These are phyloP conservation scores for Claviceps sp. DNA, from an alignment of 2,329 filamentous ascomycete genomes.

Conservation along the genomic window DNA sequence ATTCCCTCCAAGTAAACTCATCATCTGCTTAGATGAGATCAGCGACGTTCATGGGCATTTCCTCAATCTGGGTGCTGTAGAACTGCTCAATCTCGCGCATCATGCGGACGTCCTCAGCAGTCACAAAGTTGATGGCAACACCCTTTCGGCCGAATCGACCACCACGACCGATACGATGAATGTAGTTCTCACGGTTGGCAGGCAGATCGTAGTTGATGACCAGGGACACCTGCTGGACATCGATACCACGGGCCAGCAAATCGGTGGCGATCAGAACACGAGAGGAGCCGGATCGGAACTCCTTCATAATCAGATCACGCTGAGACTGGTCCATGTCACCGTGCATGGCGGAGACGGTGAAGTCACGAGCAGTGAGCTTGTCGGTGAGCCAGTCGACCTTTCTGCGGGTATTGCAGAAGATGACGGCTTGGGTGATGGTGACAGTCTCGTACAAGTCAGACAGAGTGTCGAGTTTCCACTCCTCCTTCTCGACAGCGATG, in stretches of 20 bases:
- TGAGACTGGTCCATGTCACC: constrained; percentile 97
- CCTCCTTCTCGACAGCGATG: constrained; percentile 99
- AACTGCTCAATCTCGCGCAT: constrained; percentile 99
- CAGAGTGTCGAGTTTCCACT: constrained; percentile 99
- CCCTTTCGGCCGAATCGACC: constrained; percentile 99
- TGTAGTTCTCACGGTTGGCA: constrained; percentile 99
- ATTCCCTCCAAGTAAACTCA: not conserved
- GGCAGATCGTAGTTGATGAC: constrained; percentile 99
- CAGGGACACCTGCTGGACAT: constrained; percentile 97
- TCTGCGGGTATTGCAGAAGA: constrained; percentile 99
- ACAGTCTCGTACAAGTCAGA: constrained; percentile 98
- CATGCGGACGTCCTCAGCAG: constrained; percentile 97
- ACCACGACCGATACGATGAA: constrained; percentile 98
- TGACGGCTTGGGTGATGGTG: constrained; percentile 98
- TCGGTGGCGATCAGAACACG: constrained; percentile 98
- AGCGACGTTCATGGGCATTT: constrained; percentile 96
- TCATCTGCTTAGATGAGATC: constrained; percentile 51
- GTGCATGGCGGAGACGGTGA: constrained; percentile 99
- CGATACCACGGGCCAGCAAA: constrained; percentile 96
- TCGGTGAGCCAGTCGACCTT: constrained; percentile 99
- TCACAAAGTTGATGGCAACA: constrained; percentile 99
- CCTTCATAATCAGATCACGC: constrained; percentile 99
- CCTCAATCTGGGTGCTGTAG: constrained; percentile 99
- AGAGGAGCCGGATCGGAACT: constrained; percentile 97
- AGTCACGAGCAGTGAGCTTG: constrained; percentile 96